Conservation (phyloP, 2,329 filamentous ascomycete species). For the Hypoxylon sp. region DNA sequence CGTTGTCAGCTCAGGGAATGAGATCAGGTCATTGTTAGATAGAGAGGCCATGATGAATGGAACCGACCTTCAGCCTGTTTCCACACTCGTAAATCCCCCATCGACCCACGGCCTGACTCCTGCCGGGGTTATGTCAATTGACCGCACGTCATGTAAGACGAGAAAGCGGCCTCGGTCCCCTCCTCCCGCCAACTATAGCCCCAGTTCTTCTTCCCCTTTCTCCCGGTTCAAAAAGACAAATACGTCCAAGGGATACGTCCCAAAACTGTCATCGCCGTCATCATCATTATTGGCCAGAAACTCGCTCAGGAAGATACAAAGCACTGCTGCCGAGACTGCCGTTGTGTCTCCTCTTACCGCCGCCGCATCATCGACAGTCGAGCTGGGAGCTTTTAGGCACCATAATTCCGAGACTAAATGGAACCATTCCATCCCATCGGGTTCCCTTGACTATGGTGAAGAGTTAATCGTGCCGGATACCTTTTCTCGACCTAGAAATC, state of each 20-base stretch:
- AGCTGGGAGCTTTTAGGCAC: constrained; percentile 28
- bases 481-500: constrained; percentile 17
- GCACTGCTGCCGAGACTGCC: constrained; percentile 23
- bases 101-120: constrained; percentile 26
- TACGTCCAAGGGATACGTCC: constrained; percentile 25
- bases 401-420: constrained; percentile 25
- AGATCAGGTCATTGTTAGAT: constrained; percentile 39
- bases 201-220: constrained; percentile 25
- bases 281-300: constrained; percentile 33
- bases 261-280: constrained; percentile 24
- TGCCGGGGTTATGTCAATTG: constrained; percentile 42
- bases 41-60: constrained; percentile 41
- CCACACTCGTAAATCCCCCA: constrained; percentile 30
- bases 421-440: constrained; percentile 24
- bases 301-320: constrained; percentile 19
- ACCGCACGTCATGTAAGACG: constrained; percentile 41
- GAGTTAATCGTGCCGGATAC: constrained; percentile 27
- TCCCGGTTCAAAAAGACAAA: constrained; percentile 33
- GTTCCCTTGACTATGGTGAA: constrained; percentile 17
- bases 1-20: constrained; percentile 33
- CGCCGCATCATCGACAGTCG: constrained; percentile 21
- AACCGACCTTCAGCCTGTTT: constrained; percentile 32
- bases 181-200: constrained; percentile 29
- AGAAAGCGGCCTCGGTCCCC: constrained; percentile 39
- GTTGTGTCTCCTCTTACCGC: constrained; percentile 28